Evolutionary conservation across 2,329 filamentous ascomycete genomes (phyloP), one percentile per base, ranked within the genome.

Genomic region (Neoscytalidium dimidiatum): DNA sequence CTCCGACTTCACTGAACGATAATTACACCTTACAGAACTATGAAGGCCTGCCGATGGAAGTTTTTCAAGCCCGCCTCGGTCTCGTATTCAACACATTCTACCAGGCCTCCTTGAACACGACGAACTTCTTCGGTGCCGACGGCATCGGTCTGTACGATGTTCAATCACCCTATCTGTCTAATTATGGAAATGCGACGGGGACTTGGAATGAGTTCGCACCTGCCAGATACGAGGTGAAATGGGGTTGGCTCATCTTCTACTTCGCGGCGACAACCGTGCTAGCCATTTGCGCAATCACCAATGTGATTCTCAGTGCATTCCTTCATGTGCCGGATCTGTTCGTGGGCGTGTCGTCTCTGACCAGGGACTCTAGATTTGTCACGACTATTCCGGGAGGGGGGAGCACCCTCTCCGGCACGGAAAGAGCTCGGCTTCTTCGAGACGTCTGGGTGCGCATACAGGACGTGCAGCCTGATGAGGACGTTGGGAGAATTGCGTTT

Each of bases 381-480:
- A 49, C 63, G 13, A 7, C 14, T 23, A 17, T 66, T 11, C 66
- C 62, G 7, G 43, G 28, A 11, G 66, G 53, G 21, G 64, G 65
- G 4, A 66, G 64, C 9, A 31, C 44, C 13, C 41, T 66, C 4
- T 63, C 66, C 23, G 64, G 66, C 0, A 26, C 61, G 29, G 66
- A 69, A 13, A 43, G 67, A 29, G 62, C 67, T 8, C 49, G 66
- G 14, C 43, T 61, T 2, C 38, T 68, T 9, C 58, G 49, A 9
- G 53, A 68, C 46, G 41, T 67, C 3, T 67, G 41, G 60, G 69
- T 70, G 33, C 66, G 64, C 46, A 62, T 70, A 26, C 68, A 69
- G 33, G 66, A 70, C 63, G 68, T 68, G 3, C 61, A 65, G 31
- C 66, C 68, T 11, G 53, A 62, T 0, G 57, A 61, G 1, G 41